Evolutionary conservation across 139 green algal species (phyloP), one percentile per base, ranked within the genome.

Genomic region (Trebouxia sp.): DNA sequence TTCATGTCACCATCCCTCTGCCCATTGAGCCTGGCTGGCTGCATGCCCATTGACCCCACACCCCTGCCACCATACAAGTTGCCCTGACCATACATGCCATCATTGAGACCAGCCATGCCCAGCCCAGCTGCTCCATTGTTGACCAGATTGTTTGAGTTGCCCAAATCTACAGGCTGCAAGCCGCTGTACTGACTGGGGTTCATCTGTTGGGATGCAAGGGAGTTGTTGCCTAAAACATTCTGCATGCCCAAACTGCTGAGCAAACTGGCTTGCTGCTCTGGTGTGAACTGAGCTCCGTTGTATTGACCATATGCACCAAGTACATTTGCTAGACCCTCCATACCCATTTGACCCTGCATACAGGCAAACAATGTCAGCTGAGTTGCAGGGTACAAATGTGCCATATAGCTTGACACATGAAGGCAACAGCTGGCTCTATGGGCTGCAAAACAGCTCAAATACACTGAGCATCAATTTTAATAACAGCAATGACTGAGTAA

Each of bases 41-140:
- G 80, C 55, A 85, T 83, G 58, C 81, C 81, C 81, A 85, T 83
- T 26, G 43, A 66, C 32, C 62, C 76, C 77, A 83, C 70, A 32
- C 81, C 81, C 22, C 62, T 72, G 32, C 62, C 62, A 26, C 62
- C 62, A 30, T 72, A 72, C 6, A 72, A 35, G 62, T 72, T 72
- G 62, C 32, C 62, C 28, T 72, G 62, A n/a, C 62, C 62, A 45
- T 72, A 72, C 62, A 72, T 72, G 10, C 32, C 62, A 72, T 72
- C 62, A 72, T 72, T 72, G 62, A 72, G 37, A 72, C 62, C 62
- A 28, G n/a, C 62, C 62, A 72, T 72, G 62, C 62, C 62, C 26
- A 72, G 11, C 14, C 62, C 62, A 45, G 62, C 62, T 72, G 62
- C 62, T 24, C 62, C 62, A 3, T 45, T 72, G 35, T 72, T 72